Evolutionary conservation across 2,329 filamentous ascomycete species (phyloP).

Genomic region (Aspergillus aculeatinus): DNA sequence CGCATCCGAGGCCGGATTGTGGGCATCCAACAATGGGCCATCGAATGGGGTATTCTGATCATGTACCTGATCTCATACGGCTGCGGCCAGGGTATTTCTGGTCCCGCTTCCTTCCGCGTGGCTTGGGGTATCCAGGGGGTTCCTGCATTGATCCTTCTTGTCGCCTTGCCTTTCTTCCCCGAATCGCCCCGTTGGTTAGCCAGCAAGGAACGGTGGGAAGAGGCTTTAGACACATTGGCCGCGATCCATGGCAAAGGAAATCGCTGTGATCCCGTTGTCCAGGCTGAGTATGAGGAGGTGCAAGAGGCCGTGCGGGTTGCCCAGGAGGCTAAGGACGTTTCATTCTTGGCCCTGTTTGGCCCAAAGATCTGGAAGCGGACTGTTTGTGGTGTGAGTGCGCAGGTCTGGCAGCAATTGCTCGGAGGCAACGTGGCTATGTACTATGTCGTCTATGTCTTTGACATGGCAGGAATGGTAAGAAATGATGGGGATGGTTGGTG

Average conservation of each 20-base stretch:
- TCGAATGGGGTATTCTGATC: slow-evolving; percentile 46
- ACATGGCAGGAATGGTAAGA: slow-evolving; percentile 56
- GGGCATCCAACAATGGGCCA: slow-evolving; percentile 47
- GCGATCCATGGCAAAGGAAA: slow-evolving; percentile 59
- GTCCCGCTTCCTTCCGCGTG: slow-evolving; percentile 54
- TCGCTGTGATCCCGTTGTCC: slow-evolving; percentile 53
- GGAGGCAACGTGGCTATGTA: slow-evolving; percentile 60
- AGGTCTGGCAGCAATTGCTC: slow-evolving; percentile 58
- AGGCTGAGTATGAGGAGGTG: slow-evolving; percentile 51
- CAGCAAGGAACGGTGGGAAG: slow-evolving; percentile 59
- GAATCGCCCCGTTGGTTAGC: slow-evolving; percentile 63
- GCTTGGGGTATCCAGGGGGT: slow-evolving; percentile 65
- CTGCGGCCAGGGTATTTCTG: slow-evolving; percentile 34
- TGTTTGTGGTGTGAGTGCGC: slow-evolving; percentile 52
- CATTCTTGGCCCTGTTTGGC: slow-evolving; percentile 46
- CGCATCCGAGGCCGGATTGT: slow-evolving; percentile 45
- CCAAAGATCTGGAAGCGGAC: slow-evolving; percentile 53
- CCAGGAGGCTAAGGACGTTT: slow-evolving; percentile 33
- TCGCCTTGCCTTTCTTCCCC: slow-evolving; percentile 58
- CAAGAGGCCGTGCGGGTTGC: slow-evolving; percentile 34
- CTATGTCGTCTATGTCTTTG: slow-evolving; percentile 62
- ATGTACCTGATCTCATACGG: slow-evolving; percentile 47
- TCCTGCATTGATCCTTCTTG: slow-evolving; percentile 57
- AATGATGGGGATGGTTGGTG: background rate
- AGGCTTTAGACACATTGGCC: slow-evolving; percentile 52